A percentile compares a stretch with the other conserved stretches of the same genome.
Evolutionary conservation across 176 grass and related monocot genomes (phyloP).

Genomic region (Luzula sylvatica): DNA sequence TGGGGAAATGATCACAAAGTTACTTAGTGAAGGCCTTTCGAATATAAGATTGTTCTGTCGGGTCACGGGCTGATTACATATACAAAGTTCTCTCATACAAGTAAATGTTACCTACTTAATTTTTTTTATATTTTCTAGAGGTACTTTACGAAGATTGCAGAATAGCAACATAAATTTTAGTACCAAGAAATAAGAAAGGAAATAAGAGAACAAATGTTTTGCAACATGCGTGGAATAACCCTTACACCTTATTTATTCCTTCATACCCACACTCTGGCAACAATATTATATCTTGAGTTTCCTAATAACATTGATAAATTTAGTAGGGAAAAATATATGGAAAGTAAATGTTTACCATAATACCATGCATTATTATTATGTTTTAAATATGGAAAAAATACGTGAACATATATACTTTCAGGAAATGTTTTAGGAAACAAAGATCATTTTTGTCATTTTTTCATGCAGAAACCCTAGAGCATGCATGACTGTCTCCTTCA

Average conservation of each 20-base stretch:
- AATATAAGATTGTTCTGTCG: no score
- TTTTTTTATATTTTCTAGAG: no score
- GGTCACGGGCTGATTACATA: no score
- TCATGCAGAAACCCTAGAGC: neutral
- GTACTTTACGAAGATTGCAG: slow-evolving; percentile 1
- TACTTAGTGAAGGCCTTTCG: no score
- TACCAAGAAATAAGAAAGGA: neutral
- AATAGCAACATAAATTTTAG: slow-evolving; percentile 4
- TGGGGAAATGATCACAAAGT: no score
- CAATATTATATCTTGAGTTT: neutral
- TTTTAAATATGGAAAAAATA: neutral
- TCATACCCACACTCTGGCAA: neutral
- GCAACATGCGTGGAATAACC: slow-evolving; percentile 17
- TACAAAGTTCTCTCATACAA: no score
- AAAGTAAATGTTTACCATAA: no score
- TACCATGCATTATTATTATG: neutral
- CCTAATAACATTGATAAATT: neutral
- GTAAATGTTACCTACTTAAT: no score
- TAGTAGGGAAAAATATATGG: no score
- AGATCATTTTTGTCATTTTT: slow-evolving; percentile 6
- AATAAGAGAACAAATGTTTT: slow-evolving; percentile 6
- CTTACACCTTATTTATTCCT: slow-evolving; percentile 3
- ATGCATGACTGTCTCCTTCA: slow-evolving; percentile 11
- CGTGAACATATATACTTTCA: neutral
- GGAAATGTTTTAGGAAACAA: neutral